Conservation (phyloP, 768 basidiomycete species). For the Tubosaeta brunneosetosa region DNA sequence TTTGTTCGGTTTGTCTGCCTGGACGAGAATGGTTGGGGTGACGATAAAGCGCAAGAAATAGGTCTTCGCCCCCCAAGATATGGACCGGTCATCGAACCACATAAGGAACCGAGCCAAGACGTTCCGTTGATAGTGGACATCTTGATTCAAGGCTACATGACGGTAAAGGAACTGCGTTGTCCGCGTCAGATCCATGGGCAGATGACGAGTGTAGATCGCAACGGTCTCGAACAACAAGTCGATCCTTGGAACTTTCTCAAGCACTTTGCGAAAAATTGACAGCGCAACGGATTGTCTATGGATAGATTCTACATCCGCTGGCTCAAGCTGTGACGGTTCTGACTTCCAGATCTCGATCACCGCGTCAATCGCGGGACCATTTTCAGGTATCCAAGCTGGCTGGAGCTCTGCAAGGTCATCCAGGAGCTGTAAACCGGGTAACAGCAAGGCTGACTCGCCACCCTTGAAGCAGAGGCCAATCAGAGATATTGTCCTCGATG, state of each 20-base stretch:
- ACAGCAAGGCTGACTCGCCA: slow-evolving; percentile 45
- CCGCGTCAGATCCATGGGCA: slow-evolving; percentile 76
- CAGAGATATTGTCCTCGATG: slow-evolving; percentile 52
- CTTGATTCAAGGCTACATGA: slow-evolving; percentile 72
- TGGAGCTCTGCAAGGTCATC: slow-evolving; percentile 67
- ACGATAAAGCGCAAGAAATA: slow-evolving; percentile 77
- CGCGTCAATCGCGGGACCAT: slow-evolving; percentile 62
- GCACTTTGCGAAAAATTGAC: slow-evolving; percentile 69
- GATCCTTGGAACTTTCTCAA: slow-evolving; percentile 69
- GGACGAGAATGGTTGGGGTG: slow-evolving; percentile 79
- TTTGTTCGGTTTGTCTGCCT: slow-evolving; percentile 54
- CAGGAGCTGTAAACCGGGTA: slow-evolving; percentile 73
- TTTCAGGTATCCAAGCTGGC: slow-evolving; percentile 67
- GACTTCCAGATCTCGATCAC: slow-evolving; percentile 69
- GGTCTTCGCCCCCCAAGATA: slow-evolving; percentile 73
- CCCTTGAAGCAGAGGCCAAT: slow-evolving; percentile 48
- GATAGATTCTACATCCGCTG: slow-evolving; percentile 44
- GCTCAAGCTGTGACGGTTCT: slow-evolving; percentile 44
- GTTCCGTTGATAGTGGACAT: slow-evolving; percentile 70
- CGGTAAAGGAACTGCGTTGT: slow-evolving; percentile 82
- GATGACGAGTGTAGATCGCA: slow-evolving; percentile 70
- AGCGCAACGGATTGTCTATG: slow-evolving; percentile 64
- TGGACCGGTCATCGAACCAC: slow-evolving; percentile 67
- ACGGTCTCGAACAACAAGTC: slow-evolving; percentile 88
- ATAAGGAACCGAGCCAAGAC: slow-evolving; percentile 79